These are phyloP conservation scores for Trypanosoma melophagium DNA, from an alignment of 208 protist species.

Conservation along the genomic window DNA sequence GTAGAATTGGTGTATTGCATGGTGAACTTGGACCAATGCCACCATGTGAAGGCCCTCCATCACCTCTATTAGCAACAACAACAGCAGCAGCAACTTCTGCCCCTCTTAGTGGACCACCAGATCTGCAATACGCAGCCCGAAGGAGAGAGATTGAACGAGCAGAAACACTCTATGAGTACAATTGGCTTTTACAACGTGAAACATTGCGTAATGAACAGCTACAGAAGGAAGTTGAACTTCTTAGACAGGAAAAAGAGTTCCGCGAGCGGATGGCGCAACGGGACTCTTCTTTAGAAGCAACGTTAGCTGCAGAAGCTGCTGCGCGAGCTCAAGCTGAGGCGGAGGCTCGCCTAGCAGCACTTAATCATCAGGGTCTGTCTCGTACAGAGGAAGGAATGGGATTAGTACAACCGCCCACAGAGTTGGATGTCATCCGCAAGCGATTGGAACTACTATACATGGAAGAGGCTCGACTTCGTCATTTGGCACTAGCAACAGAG, in stretches of 20 bases:
- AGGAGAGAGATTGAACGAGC: constrained; percentile 4
- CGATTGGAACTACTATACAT: constrained; percentile 49
- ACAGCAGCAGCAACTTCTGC: neutral
- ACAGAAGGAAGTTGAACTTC: constrained; percentile 42
- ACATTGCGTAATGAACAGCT: constrained; percentile 44
- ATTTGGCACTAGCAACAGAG: neutral
- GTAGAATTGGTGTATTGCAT: constrained; percentile 15
- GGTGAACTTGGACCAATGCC: neutral
- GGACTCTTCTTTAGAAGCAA: constrained; percentile 11
- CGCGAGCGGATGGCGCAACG: constrained; percentile 20
- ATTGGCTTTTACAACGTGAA: constrained; percentile 18
- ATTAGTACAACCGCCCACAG: constrained; percentile 15
- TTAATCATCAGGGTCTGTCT: constrained; percentile 29
- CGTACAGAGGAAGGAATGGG: constrained; percentile 32
- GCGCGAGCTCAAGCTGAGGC: constrained; percentile 38
- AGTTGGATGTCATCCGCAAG: constrained; percentile 54
- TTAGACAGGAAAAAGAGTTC: constrained; percentile 47
- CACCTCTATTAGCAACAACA: neutral
- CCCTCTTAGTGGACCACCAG: neutral
- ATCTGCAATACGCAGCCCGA: constrained; percentile 2
- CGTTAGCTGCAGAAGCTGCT: constrained; percentile 26
- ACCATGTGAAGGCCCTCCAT: neutral
- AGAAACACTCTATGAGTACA: constrained; percentile 18
- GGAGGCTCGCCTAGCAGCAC: constrained; percentile 32
- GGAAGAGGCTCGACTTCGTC: constrained; percentile 36